phyloP scores from a whole-genome alignment of 2,329 filamentous ascomycete species.

The Cladophialophora immunda region DNA sequence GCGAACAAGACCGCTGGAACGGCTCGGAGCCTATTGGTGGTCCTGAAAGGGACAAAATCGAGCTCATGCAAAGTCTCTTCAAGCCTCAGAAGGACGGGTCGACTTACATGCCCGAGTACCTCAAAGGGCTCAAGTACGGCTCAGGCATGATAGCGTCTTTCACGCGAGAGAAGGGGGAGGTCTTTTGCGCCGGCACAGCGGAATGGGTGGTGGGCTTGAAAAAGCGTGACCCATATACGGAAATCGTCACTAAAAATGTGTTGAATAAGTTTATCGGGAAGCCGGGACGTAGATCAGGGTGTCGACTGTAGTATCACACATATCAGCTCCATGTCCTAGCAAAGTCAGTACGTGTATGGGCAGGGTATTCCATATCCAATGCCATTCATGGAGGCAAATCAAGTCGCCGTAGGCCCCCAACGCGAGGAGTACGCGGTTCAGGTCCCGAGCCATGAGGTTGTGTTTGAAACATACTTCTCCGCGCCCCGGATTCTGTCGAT shows the following conservation, averaged over 20 bases:
- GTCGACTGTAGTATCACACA: neutral
- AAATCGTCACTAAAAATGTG: slow-evolving; percentile 13
- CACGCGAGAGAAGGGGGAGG: neutral
- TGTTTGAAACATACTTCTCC: neutral
- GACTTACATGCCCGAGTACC: neutral
- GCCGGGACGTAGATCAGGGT: neutral
- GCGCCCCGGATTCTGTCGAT: neutral
- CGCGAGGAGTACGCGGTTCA: no score
- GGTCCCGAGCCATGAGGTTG: no score
- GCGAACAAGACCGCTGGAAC: slow-evolving; percentile 2
- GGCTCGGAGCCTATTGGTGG: slow-evolving; percentile 7
- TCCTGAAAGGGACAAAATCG: neutral
- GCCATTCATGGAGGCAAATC: no score
- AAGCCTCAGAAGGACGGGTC: neutral
- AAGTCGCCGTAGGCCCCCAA: no score
- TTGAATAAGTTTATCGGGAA: slow-evolving; percentile 1
- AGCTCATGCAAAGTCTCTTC: neutral
- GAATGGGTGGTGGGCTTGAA: slow-evolving; percentile 13
- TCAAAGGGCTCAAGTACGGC: slow-evolving; percentile 4
- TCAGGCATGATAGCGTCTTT: slow-evolving; percentile 5
- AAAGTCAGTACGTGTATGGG: no score
- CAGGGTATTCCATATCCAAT: no score
- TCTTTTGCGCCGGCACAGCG: slow-evolving; percentile 7
- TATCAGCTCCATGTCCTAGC: no score
- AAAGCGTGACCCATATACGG: slow-evolving; percentile 10